Percentiles rank a stretch among this genome's conserved stretches.
phyloP scores from a whole-genome alignment of 2,329 filamentous ascomycete genomes.

The Neoscytalidium dimidiatum region DNA sequence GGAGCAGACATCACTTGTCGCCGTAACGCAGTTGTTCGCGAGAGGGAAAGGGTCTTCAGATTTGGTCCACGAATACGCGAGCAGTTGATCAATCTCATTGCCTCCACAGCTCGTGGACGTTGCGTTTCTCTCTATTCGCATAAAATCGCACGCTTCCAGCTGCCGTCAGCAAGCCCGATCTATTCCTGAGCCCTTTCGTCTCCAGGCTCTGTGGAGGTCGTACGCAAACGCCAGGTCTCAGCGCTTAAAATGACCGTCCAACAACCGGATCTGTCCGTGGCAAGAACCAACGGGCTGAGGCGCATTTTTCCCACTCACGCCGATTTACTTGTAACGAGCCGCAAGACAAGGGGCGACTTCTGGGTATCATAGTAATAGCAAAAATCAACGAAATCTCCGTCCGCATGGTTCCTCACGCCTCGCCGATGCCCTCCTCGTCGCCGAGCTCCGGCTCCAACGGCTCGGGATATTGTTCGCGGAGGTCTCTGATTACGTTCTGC shows the following conservation, averaged over 20 bases:
- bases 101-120: too few relatives aligned
- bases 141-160: too few relatives aligned
- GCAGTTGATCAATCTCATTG: too few relatives aligned
- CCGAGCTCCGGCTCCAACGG: conserved; percentile 6
- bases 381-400: background rate
- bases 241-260: background rate
- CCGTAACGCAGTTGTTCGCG: too few relatives aligned
- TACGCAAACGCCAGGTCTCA: background rate
- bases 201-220: background rate
- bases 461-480: conserved; percentile 44
- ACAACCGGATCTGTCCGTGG: too few relatives aligned
- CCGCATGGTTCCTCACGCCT: background rate
- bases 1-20: too few relatives aligned
- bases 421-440: conserved; percentile 4
- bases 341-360: background rate
- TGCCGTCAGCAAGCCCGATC: too few relatives aligned
- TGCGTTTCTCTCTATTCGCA: too few relatives aligned
- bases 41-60: too few relatives aligned
- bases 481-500: conserved; percentile 50
- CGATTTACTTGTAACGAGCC: background rate
- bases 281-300: too few relatives aligned
- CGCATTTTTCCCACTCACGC: background rate
- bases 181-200: background rate
- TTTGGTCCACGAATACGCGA: too few relatives aligned
- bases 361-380: background rate